Percentiles rank a stretch among this genome's conserved stretches.
These are phyloP conservation scores for Vachellia collinsii DNA, from an alignment of 306 rosid genomes.

Conservation along the genomic window DNA sequence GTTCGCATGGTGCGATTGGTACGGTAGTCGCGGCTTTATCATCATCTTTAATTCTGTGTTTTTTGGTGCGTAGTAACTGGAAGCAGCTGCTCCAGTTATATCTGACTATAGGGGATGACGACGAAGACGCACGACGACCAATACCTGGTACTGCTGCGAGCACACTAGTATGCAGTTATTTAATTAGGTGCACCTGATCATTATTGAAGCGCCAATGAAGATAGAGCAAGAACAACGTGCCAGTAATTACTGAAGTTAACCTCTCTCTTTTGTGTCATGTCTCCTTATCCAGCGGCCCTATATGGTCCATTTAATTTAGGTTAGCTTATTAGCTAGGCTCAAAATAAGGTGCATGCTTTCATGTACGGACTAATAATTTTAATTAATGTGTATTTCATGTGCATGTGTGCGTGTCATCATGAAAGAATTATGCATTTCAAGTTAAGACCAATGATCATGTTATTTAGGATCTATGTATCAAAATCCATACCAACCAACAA, in stretches of 20 bases:
- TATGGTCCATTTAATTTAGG: neutral
- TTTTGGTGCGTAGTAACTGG: conserved; percentile 25
- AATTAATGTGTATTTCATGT: neutral
- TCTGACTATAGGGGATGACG: neutral
- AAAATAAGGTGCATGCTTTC: neutral
- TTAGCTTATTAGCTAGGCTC: neutral
- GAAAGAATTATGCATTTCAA: too few relatives aligned
- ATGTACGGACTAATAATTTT: neutral
- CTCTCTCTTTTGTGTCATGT: neutral
- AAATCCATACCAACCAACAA: too few relatives aligned
- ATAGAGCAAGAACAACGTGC: neutral
- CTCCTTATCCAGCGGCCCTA: neutral
- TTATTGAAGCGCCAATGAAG: neutral
- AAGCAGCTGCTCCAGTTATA: neutral
- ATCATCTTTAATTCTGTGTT: conserved; percentile 30
- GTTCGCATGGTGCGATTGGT: conserved; percentile 22
- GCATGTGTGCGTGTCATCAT: neutral
- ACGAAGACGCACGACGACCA: neutral
- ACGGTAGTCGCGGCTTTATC: conserved; percentile 32
- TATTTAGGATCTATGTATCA: too few relatives aligned
- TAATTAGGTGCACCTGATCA: neutral
- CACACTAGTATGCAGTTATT: neutral
- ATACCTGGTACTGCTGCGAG: neutral
- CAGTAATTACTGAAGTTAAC: neutral
- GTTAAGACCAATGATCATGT: neutral